Conservation (phyloP, 306 rosid genomes). For the Gynostemma pentaphyllum region DNA sequence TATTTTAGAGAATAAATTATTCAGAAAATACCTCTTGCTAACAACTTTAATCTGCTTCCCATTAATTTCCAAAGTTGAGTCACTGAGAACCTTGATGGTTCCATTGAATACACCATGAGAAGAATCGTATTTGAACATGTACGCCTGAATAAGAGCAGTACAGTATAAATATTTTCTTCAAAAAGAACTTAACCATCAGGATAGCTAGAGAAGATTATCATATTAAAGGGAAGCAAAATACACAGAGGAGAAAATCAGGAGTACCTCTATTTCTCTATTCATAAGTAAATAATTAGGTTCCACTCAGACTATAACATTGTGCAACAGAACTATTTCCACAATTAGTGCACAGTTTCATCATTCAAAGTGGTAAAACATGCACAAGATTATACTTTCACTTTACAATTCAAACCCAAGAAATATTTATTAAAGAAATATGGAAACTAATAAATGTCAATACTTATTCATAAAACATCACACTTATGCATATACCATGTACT, state of each 20-base stretch:
- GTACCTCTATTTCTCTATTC: not conserved
- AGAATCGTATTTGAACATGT: conserved; percentile 93
- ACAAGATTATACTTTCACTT: not conserved
- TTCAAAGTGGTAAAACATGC: not conserved
- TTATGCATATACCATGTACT: conserved; percentile 71
- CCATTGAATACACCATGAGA: conserved; percentile 82
- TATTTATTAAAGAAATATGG: not conserved
- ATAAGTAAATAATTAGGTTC: not conserved
- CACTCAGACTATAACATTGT: not conserved
- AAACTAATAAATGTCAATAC: not conserved
- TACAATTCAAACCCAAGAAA: not conserved
- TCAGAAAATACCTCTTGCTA: conserved; percentile 47
- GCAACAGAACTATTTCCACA: not conserved
- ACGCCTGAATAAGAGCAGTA: conserved; percentile 47
- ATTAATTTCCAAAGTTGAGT: conserved; percentile 70
- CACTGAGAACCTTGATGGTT: conserved; percentile 49
- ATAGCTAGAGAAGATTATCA: not conserved
- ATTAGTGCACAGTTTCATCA: not conserved
- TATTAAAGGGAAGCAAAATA: not conserved
- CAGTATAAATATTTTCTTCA: not conserved
- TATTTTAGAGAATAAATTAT: not conserved
- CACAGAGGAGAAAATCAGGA: not conserved
- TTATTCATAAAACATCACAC: conserved; percentile 42
- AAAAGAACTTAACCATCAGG: not conserved
- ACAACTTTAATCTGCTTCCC: conserved; percentile 74